Base-by-base conservation (phyloP, 177 flowering plant genomes). In the Telopea speciosissima region DNA sequence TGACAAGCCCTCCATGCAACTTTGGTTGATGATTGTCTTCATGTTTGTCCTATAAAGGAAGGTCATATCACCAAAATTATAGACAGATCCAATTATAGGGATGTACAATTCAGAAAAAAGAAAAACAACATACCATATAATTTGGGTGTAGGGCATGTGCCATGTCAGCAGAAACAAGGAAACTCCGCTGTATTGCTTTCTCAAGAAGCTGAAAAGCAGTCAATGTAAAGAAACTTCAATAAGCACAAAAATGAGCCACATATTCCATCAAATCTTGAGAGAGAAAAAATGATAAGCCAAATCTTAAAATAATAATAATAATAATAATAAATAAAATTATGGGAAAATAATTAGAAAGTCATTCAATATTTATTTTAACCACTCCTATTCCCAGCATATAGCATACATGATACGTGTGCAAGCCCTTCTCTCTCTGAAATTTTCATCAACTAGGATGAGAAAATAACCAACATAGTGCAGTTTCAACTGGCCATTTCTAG, bases 141-240 rank as follows among this genome's bases (percentile, higher is more conserved):
- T 96, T 93, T 17, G 99, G 99, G 76, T 96, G 99, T 24, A 96
- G 78, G 54, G 98, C 99, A 84, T 96, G 99, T 23, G 98, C 98
- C 99, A 96, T 96, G 81, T 96, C 99, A 67, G 99, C 99, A 69
- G 98, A 96, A 10, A 93, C 96, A 59, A 91, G 81, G 75, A 90
- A 93, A 79, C 98, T 96, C 81, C 76, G 89, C 75, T 90, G 99
- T 61, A 89, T 85, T 63, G 97, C 93, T 80, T 87, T 89, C 77
- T 85, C 81, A 68, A 91, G 81, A 68, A 88, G 67, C 98, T 96
- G 85, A 66, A 72, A 45, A 67, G 14, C 65, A 63, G 65, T 45
- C 66, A 72, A 33, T 22, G 25, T 31, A 76, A 45, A 63, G 23
- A 42, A 64, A 54, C 19, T 25, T 64, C 59, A 61, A 40, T 44